Evolutionary conservation across 345 rosid genomes (phyloP).

Genomic region (Populus simonii): DNA sequence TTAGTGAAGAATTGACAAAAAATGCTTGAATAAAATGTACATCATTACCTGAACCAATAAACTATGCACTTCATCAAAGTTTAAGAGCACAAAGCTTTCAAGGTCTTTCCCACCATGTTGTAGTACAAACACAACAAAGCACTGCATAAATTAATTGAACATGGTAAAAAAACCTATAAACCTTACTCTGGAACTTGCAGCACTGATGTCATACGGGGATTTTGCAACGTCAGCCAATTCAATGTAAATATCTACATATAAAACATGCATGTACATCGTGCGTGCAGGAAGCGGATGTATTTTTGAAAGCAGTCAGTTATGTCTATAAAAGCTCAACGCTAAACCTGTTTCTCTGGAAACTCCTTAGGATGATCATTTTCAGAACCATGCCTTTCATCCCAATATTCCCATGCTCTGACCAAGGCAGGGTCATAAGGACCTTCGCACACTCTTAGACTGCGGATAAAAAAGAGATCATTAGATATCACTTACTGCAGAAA

Average conservation of each 20-base stretch:
- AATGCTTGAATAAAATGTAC: not conserved
- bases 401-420: constrained; percentile 84
- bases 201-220: not conserved
- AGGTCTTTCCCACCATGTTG: constrained; percentile 98
- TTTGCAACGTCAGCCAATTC: not conserved
- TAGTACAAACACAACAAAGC: constrained; percentile 78
- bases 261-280: not conserved
- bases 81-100: constrained; percentile 78
- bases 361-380: constrained; percentile 88
- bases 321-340: not conserved
- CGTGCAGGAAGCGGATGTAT: not conserved
- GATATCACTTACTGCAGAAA: not conserved
- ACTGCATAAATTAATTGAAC: constrained; percentile 41
- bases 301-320: not conserved
- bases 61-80: constrained; percentile 79
- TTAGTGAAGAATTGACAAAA: not conserved
- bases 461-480: constrained; percentile 12
- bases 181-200: not conserved
- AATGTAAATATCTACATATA: not conserved
- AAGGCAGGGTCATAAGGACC: constrained; percentile 71
- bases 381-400: constrained; percentile 79
- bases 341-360: constrained; percentile 73
- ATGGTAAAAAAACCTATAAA: constrained; percentile 12
- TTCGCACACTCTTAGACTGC: constrained; percentile 79
- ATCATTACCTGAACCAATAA: constrained; percentile 68